A percentile compares a stretch with the other conserved stretches of the same genome.
Conservation (phyloP, 2,329 filamentous ascomycete genomes). For the Cryphonectria nitschkei region DNA sequence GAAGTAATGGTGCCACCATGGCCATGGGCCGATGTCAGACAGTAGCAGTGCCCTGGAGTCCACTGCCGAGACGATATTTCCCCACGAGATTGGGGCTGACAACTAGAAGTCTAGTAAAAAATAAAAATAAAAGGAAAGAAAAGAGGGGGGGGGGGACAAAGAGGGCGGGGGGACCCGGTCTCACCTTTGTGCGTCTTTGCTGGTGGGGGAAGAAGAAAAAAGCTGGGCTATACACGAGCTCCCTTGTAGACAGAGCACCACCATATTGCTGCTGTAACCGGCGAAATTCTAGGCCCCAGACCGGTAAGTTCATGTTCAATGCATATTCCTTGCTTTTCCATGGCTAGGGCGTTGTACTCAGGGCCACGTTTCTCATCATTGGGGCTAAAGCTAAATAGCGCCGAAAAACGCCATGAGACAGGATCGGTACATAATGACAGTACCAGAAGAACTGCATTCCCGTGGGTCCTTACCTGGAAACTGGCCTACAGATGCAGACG, state of each 20-base stretch:
- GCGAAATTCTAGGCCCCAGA: background rate
- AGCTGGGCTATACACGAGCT: background rate
- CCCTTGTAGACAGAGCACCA: background rate
- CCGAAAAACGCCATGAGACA: slow-evolving; percentile 7
- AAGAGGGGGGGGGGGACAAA: background rate
- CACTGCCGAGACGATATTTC: background rate
- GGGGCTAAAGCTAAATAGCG: slow-evolving; percentile 18
- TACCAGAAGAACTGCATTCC: background rate
- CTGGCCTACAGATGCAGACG: background rate
- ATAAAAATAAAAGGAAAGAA: background rate
- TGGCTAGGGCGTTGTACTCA: background rate
- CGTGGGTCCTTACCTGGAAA: background rate
- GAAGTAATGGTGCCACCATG: background rate
- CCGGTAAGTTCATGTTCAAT: background rate
- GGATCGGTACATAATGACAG: background rate
- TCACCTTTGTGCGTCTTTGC: background rate
- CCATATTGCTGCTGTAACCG: background rate
- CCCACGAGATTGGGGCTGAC: background rate
- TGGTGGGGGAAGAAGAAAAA: background rate
- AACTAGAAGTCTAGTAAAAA: background rate
- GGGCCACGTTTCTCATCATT: slow-evolving; percentile 16
- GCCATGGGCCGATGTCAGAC: background rate
- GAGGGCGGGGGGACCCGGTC: background rate
- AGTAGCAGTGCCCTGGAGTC: background rate
- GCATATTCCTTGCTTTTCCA: slow-evolving; percentile 5